Percentiles rank a stretch among this genome's conserved stretches.
phyloP scores from a whole-genome alignment of 306 rosid genomes.

The Ammopiptanthus mongolicus region DNA sequence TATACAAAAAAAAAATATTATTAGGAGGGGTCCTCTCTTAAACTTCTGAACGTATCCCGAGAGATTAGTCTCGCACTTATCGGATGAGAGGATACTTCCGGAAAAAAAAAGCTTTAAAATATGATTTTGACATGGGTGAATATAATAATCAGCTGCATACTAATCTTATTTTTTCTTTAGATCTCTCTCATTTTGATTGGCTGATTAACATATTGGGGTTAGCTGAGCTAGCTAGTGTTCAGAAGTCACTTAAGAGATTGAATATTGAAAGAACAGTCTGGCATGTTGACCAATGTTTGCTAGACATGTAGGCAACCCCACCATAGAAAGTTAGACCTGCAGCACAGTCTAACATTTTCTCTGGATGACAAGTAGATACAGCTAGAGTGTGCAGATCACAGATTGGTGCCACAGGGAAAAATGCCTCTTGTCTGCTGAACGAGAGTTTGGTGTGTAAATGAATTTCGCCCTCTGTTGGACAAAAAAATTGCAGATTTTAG shows the following conservation, averaged over 20 bases:
- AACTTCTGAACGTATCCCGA: no score
- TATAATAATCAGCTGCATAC: constrained; percentile 18
- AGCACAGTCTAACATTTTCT: background rate
- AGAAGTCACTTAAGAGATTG: constrained; percentile 13
- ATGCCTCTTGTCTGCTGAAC: constrained; percentile 32
- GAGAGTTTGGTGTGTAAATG: background rate
- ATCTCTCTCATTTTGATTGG: constrained; percentile 6
- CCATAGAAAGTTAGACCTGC: background rate
- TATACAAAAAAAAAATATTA: no score
- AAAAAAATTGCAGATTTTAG: no score
- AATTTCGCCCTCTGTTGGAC: constrained; percentile 8
- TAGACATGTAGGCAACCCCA: constrained; percentile 13
- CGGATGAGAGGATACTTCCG: no score
- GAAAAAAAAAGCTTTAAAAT: background rate
- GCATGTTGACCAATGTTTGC: constrained; percentile 6
- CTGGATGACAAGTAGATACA: constrained; percentile 46
- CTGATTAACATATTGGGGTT: background rate
- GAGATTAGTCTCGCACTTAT: no score
- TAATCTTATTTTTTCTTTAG: background rate
- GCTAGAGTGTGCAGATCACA: constrained; percentile 40
- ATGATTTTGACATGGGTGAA: background rate
- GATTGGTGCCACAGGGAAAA: constrained; percentile 21
- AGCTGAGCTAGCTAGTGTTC: background rate
- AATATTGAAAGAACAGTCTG: constrained; percentile 19
- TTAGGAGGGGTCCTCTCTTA: no score